Evolutionary conservation across 1,284 basidiomycete genomes (phyloP), one percentile per base, ranked within the genome.

Genomic region (Agroathelia rolfsii): DNA sequence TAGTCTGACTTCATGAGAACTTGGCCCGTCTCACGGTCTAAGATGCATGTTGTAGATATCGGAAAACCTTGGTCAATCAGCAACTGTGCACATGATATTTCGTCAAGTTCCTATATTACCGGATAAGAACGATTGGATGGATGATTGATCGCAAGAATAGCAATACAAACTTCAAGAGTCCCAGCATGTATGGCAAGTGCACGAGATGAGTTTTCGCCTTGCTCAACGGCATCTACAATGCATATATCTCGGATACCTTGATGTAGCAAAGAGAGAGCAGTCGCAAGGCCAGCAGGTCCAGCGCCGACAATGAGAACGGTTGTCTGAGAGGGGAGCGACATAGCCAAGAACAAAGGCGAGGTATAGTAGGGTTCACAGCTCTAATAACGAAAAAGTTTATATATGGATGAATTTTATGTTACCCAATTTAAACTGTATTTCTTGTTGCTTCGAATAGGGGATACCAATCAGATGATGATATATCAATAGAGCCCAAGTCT

Each of bases 281-380:
- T 49, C 13, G 59, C 49, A 23, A 69, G 52, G 7, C 66, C 66
- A 3, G 56, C 51, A 10, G 67, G 68, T 9, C 68, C 66, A 15
- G 59, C 64, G 19, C 68, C 66, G n/a, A 69, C 58, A 17, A 70
- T 52, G 36, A 69, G 58, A 29, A 69, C 48, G 35, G 56, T 47
- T 20, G 50, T 48, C 16, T 40, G 38, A 4, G 38, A 24, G 2
- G 58, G 58, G n/a, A 58, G 39, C 19, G 51, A 41, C 55, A 55
- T 54, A n/a, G n/a, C n/a, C n/a, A n/a, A n/a, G n/a, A n/a, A n/a
- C n/a, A n/a, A n/a, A n/a, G n/a, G n/a, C n/a, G n/a, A n/a, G n/a
- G n/a, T n/a, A n/a, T n/a, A n/a, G n/a, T n/a, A n/a, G n/a, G n/a
- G n/a, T n/a, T n/a, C n/a, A n/a, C n/a, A n/a, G n/a, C n/a, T n/a